phyloP scores from a whole-genome alignment of 495 filamentous ascomycete genomes.

The Hyaloscypha finlandica region DNA sequence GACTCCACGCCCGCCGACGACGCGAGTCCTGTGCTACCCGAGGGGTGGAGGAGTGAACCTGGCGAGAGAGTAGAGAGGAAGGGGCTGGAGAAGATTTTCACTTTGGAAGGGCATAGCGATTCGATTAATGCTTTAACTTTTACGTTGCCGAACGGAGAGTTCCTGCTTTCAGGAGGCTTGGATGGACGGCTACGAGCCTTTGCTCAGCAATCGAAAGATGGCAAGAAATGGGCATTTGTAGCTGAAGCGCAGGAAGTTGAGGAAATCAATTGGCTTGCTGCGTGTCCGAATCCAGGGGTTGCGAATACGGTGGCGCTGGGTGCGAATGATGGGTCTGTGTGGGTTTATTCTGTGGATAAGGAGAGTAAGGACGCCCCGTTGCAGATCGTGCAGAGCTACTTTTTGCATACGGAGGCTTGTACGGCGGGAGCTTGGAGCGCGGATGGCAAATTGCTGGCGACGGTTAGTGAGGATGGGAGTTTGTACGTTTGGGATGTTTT shows the following conservation, averaged over 20 bases:
- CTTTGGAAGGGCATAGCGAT: constrained; percentile 85
- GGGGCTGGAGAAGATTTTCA: constrained; percentile 58
- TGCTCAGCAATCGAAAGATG: constrained; percentile 33
- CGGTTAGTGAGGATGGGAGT: constrained; percentile 84
- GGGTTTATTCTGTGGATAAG: constrained; percentile 85
- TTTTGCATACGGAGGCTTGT: constrained; percentile 82
- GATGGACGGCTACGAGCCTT: constrained; percentile 72
- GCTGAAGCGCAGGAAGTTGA: constrained; percentile 81
- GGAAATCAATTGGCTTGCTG: constrained; percentile 87
- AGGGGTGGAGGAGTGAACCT: constrained; percentile 71
- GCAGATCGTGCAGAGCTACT: constrained; percentile 85
- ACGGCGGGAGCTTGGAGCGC: constrained; percentile 91
- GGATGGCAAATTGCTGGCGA: constrained; percentile 85
- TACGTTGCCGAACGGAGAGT: constrained; percentile 79
- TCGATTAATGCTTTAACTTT: constrained; percentile 85
- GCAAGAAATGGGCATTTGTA: constrained; percentile 59
- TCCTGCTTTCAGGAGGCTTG: constrained; percentile 80
- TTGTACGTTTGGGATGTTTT: constrained; percentile 94
- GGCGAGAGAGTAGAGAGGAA: constrained; percentile 51
- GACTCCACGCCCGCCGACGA: constrained; percentile 60
- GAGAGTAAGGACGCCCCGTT: constrained; percentile 54
- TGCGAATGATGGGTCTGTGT: constrained; percentile 89
- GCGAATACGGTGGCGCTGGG: constrained; percentile 88
- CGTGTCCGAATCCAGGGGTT: constrained; percentile 69
- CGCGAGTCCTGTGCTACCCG: constrained; percentile 63